Evolutionary conservation across 257 asterid genomes (phyloP), one percentile per base, ranked within the genome.

Genomic region (Echites panduratus): DNA sequence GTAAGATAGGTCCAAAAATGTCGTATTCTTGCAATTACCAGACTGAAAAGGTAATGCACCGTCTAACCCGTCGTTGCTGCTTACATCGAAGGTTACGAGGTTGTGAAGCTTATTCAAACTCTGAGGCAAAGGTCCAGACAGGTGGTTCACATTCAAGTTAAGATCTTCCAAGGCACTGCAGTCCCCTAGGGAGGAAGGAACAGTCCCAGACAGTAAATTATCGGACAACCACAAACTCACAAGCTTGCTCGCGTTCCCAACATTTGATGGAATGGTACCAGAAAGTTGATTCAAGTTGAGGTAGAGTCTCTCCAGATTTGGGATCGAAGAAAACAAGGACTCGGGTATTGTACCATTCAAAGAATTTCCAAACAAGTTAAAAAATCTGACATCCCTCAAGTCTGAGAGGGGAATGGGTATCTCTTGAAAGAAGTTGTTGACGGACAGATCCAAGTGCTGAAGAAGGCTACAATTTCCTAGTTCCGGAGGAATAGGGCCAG

Each of bases 131-230:
- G 70, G 49, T 70, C 98, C 96, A 29, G 67, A 79, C 29, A 93
- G 62, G 44, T 22, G 71, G 82, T 93, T 93, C 41, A 76, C 68
- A 50, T 66, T 75, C 88, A 93, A 57, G 79, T 45, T 76, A 76
- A 90, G 86, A 0, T 66, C 80, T 76, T 76, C 75, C 89, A 93
- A 82, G 58, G 73, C 47, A 73, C 80, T 85, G 75, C 90, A 90
- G 73, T 87, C 88, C 35, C 91, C 96, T 64, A 89, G 68, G 63
- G 96, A 85, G 10, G 86, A 78, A 63, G 98, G 97, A 53, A 93
- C 84, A 27, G 71, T 75, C 58, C 96, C 96, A 0, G 88, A 84
- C 68, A 93, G 79, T 2, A 63, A 79, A 79, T 93, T 93, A 4
- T 49, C 2, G 22, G 54, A 0, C 81, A 93, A 79, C 78, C 68